Evolutionary conservation across 768 basidiomycete species (phyloP).

Genomic region (Cystoderma amianthinum): DNA sequence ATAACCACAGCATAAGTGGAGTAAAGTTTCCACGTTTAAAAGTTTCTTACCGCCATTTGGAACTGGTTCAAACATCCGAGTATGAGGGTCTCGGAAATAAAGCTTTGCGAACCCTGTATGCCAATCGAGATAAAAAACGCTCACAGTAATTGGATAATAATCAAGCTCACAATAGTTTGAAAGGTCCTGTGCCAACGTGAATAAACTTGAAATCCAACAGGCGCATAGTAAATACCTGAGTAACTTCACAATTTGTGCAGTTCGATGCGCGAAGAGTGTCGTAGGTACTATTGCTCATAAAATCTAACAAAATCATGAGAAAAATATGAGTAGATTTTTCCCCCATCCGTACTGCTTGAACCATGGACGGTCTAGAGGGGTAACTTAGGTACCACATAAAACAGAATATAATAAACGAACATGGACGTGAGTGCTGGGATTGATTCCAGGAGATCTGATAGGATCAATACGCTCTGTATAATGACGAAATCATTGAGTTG

Average conservation of each 20-base stretch:
- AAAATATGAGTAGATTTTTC: neutral
- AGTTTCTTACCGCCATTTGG: slow-evolving; percentile 24
- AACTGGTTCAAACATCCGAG: slow-evolving; percentile 27
- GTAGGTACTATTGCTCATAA: slow-evolving; percentile 24
- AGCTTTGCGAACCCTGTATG: slow-evolving; percentile 32
- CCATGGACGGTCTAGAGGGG: slow-evolving; percentile 27
- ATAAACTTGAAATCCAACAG: neutral
- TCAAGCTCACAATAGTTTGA: slow-evolving; percentile 36
- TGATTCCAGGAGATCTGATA: slow-evolving; percentile 22
- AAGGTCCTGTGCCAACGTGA: slow-evolving; percentile 17
- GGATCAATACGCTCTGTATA: slow-evolving; percentile 29
- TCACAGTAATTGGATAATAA: no score
- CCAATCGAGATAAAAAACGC: neutral
- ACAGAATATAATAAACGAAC: slow-evolving; percentile 14
- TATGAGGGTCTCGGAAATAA: slow-evolving; percentile 32
- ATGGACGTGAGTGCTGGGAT: slow-evolving; percentile 32
- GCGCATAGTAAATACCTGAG: slow-evolving; percentile 14
- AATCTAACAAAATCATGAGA: slow-evolving; percentile 16
- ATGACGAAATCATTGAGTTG: slow-evolving; percentile 1
- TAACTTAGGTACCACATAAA: neutral
- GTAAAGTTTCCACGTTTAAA: neutral
- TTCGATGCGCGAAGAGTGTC: slow-evolving; percentile 23
- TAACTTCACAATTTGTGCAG: slow-evolving; percentile 30
- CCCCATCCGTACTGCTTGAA: slow-evolving; percentile 18
- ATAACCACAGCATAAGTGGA: neutral